phyloP scores from a whole-genome alignment of 305 asterid genomes.

The Fraxinus sp. region DNA sequence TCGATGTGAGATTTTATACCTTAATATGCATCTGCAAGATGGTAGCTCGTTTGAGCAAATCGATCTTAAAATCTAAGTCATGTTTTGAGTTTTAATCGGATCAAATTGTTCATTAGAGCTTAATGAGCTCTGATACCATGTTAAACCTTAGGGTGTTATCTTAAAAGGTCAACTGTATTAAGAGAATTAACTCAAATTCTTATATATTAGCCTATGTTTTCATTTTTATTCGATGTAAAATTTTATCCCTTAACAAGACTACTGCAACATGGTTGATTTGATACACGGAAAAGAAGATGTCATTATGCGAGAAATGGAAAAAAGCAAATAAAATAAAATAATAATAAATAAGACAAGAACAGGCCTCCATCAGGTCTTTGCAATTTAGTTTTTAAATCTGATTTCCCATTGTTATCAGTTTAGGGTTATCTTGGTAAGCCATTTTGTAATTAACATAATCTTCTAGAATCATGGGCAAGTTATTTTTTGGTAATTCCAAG shows the following conservation, averaged over 20 bases:
- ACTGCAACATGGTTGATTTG: neutral
- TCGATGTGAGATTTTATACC: neutral
- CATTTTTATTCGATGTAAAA: neutral
- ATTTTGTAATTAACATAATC: neutral
- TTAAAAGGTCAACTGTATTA: neutral
- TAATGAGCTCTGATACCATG: neutral
- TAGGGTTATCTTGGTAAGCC: neutral
- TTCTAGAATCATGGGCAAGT: neutral
- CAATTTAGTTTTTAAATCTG: neutral
- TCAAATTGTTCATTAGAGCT: neutral
- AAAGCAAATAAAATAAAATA: neutral
- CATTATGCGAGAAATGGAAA: neutral
- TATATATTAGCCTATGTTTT: neutral
- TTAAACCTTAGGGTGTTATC: too few relatives aligned
- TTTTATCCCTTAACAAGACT: neutral
- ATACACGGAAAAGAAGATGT: neutral
- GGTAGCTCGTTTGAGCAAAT: neutral
- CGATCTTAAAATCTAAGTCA: neutral
- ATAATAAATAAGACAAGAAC: slow-evolving; percentile 1
- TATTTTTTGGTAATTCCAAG: neutral
- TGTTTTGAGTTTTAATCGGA: neutral
- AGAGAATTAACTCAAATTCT: neutral
- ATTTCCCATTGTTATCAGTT: neutral
- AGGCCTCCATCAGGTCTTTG: neutral
- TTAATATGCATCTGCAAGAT: neutral